phyloP scores from a whole-genome alignment of 2,329 filamentous ascomycete species.

The Penicillium sp. region DNA sequence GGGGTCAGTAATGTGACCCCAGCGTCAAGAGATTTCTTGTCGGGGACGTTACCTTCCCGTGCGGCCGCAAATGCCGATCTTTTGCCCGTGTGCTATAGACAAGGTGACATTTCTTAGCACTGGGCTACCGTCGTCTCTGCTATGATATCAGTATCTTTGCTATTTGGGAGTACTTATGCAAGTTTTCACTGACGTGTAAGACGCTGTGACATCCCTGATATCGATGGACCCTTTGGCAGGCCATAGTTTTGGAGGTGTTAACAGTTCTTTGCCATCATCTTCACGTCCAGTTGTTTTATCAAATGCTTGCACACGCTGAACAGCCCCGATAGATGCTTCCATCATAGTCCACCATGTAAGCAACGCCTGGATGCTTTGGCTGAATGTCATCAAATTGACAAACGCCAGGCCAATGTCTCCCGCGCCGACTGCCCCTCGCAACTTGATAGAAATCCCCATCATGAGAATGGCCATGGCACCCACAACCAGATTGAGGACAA shows the following conservation, averaged over 20 bases:
- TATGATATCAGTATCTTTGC: not conserved
- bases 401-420: too few species aligned
- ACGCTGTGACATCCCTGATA: not conserved
- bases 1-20: not conserved
- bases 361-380: not conserved
- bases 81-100: constrained; percentile 23
- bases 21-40: not conserved
- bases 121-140: not conserved
- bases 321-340: not conserved
- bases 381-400: not conserved
- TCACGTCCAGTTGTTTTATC: not conserved
- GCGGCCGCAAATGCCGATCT: constrained; percentile 32
- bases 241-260: not conserved
- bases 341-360: not conserved
- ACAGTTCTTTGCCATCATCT: not conserved
- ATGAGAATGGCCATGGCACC: not conserved
- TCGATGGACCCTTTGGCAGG: not conserved
- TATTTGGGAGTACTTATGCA: not conserved
- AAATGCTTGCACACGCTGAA: not conserved
- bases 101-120: constrained; percentile 25
- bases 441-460: not conserved
- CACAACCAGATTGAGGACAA: not conserved
- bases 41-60: constrained; percentile 18
- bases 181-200: not conserved
- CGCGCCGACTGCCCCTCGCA: too few species aligned